Conservation (phyloP, 1,139 yeast species). For the Magnusiomyces magnusii region DNA sequence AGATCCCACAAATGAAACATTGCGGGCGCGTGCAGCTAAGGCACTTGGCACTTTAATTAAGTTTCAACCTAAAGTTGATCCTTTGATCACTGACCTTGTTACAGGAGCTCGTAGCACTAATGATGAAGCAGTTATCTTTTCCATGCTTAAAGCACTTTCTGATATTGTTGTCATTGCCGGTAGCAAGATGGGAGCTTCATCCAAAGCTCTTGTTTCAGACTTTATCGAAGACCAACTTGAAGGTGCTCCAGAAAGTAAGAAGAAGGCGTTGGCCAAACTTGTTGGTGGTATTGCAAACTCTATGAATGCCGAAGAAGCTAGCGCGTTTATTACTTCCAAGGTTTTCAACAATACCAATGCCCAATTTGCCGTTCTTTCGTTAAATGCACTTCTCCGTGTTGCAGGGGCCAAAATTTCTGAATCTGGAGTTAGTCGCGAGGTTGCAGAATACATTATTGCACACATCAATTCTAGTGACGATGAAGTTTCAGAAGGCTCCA, state of each 20-base stretch:
- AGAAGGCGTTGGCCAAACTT: constrained; percentile 64
- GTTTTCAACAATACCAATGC: constrained; percentile 42
- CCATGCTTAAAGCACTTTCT: constrained; percentile 78
- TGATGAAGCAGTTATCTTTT: constrained; percentile 64
- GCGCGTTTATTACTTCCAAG: constrained; percentile 50
- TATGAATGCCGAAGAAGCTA: constrained; percentile 58
- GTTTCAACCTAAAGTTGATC: constrained; percentile 91
- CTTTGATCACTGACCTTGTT: constrained; percentile 76
- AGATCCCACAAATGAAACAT: constrained; percentile 60
- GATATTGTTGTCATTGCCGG: constrained; percentile 84
- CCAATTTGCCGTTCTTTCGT: constrained; percentile 60
- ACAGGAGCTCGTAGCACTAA: constrained; percentile 55
- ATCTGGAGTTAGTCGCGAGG: constrained; percentile 43
- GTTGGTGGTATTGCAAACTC: constrained; percentile 71
- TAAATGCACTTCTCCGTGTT: constrained; percentile 74
- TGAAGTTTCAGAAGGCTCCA: constrained; percentile 71
- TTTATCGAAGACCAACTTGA: constrained; percentile 51
- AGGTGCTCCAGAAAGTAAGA: constrained; percentile 15
- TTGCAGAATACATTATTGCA: constrained; percentile 42
- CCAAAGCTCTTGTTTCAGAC: constrained; percentile 62
- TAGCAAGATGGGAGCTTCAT: constrained; percentile 60
- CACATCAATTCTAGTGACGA: constrained; percentile 43
- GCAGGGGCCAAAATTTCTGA: constrained; percentile 57
- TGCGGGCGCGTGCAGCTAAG: constrained; percentile 80
- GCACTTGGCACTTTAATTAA: constrained; percentile 84